A percentile compares a stretch with the other conserved stretches of the same genome.
phyloP scores from a whole-genome alignment of 306 rosid genomes.

The Pterocarpus santalinus region DNA sequence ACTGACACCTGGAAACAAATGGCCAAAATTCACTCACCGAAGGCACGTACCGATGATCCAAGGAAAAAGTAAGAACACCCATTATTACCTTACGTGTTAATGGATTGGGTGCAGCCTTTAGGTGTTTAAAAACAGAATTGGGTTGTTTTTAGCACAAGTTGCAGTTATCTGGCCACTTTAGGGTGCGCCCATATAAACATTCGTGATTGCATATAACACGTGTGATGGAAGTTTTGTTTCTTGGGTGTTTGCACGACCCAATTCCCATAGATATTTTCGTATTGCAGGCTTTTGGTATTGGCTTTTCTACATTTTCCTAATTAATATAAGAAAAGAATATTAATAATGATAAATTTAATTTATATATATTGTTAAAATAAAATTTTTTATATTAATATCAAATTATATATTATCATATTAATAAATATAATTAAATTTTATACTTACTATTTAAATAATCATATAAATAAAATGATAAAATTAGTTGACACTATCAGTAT shows the following conservation, averaged over 20 bases:
- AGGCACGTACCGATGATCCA: background rate
- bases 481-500: too few relatives aligned
- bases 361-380: too few relatives aligned
- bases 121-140: background rate
- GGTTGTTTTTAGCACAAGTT: background rate
- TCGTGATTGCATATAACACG: background rate
- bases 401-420: too few relatives aligned
- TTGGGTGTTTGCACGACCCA: background rate
- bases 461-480: too few relatives aligned
- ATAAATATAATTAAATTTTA: too few relatives aligned
- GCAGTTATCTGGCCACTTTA: background rate
- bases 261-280: background rate
- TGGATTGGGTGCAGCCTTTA: background rate
- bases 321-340: too few relatives aligned
- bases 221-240: background rate
- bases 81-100: too few relatives aligned
- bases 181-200: background rate
- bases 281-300: background rate
- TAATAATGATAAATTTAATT: too few relatives aligned
- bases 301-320: background rate
- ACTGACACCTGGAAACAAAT: background rate
- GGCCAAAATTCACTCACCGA: slow-evolving; percentile 1
- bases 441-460: too few relatives aligned
- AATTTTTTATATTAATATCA: too few relatives aligned
- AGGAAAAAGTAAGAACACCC: background rate